These are phyloP conservation scores for Stagonosporopsis vannaccii DNA, from an alignment of 2,329 filamentous ascomycete genomes.

Conservation along the genomic window DNA sequence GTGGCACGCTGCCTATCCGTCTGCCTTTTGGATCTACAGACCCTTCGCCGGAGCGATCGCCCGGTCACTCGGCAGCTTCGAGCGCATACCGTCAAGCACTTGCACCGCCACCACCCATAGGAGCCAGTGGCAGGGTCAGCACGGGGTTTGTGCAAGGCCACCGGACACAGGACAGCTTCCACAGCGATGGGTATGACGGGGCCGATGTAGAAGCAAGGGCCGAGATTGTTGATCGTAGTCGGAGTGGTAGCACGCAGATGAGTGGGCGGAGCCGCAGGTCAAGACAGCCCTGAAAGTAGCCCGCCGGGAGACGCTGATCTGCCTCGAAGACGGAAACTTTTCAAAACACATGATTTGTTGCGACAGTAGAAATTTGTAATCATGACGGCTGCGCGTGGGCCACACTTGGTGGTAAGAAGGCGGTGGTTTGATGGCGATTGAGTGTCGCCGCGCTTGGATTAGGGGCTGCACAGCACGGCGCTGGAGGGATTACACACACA, in stretches of 20 bases:
- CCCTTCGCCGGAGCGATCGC: constrained; percentile 46
- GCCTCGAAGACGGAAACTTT: not conserved
- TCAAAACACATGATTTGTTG: not conserved
- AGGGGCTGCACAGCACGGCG: constrained; percentile 10
- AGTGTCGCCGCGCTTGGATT: not conserved
- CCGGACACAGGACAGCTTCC: constrained; percentile 48
- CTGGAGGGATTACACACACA: not conserved
- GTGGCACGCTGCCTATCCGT: constrained; percentile 35
- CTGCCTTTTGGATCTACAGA: constrained; percentile 49
- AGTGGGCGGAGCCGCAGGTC: constrained; percentile 31
- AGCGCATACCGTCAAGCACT: constrained; percentile 42
- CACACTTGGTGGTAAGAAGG: too few relatives aligned
- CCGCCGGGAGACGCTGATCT: not conserved
- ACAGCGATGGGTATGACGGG: constrained; percentile 39
- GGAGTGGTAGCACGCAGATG: constrained; percentile 43
- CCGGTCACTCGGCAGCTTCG: constrained; percentile 45
- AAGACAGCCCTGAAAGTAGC: not conserved
- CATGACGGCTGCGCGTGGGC: constrained; percentile 5
- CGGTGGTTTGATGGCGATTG: not conserved
- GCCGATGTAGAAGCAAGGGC: constrained; percentile 45
- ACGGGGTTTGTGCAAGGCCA: constrained; percentile 51
- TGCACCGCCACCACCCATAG: constrained; percentile 28
- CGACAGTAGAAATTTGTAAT: constrained; percentile 4
- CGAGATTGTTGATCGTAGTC: constrained; percentile 48
- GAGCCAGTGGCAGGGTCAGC: constrained; percentile 38